These are phyloP conservation scores for Garcia nutans DNA, from an alignment of 345 rosid genomes.

Conservation along the genomic window DNA sequence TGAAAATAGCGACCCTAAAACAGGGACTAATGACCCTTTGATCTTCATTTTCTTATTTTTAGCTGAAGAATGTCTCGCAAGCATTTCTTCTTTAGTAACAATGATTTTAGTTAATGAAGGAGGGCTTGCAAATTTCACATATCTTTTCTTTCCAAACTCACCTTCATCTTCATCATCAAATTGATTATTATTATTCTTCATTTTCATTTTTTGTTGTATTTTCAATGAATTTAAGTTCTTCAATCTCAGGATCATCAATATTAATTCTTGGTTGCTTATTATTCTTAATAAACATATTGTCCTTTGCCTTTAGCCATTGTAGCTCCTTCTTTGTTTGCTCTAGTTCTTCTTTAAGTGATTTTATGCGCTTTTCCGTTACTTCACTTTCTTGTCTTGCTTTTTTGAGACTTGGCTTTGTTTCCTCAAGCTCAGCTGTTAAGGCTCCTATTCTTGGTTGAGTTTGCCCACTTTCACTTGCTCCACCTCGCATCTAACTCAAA, in stretches of 20 bases:
- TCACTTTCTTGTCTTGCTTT: constrained; percentile 45
- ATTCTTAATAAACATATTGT: constrained; percentile 8
- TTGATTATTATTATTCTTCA: background rate
- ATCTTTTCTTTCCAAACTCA: constrained; percentile 13
- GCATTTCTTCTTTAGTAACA: constrained; percentile 15
- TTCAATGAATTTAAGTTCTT: constrained; percentile 46
- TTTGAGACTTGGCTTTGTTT: constrained; percentile 46
- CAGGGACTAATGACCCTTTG: constrained; percentile 7
- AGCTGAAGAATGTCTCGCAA: background rate
- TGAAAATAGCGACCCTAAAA: constrained; percentile 26
- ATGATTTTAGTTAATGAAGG: constrained; percentile 22
- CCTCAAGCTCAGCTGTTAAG: constrained; percentile 51
- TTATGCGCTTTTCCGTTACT: constrained; percentile 32
- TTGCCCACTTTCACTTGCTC: constrained; percentile 21
- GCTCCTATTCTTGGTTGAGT: constrained; percentile 32
- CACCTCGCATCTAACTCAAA: constrained; percentile 26
- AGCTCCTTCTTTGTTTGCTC: constrained; percentile 47
- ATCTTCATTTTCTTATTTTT: background rate
- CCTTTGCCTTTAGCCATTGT: constrained; percentile 25
- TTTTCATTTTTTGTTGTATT: constrained; percentile 25
- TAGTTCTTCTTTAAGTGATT: constrained; percentile 48
- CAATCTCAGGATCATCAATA: constrained; percentile 35
- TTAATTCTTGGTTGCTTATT: constrained; percentile 16
- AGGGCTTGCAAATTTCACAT: constrained; percentile 33
- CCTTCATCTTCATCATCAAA: background rate